Base-by-base conservation (phyloP, 495 filamentous ascomycete genomes). In the Tuber brumale region DNA sequence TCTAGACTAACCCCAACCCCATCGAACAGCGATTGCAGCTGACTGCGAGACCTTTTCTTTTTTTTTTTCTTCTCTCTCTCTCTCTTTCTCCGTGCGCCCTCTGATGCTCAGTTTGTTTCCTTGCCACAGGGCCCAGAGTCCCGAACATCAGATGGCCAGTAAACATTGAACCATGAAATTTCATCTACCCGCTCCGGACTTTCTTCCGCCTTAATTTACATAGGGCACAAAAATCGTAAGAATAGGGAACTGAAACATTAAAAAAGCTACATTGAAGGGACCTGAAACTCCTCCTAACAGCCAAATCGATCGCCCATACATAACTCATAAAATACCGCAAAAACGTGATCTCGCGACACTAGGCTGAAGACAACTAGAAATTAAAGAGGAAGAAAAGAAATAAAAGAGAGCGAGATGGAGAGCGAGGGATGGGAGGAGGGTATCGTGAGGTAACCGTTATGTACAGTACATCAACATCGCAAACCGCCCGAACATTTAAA, bases 171-270 rank as follows among this genome's bases (percentile, higher is more conserved):
- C 27, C 27, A 66, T 66, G 57, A 35, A 31, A 66, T 35, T 66
- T 66, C 27, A 66, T 66, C 57, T 66, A 66, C 57, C 57, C 27
- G 57, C 57, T 66, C 14, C 57, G 57, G 57, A 66, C 57, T 66
- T 66, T 35, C 57, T 35, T 66, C 57, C 57, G 57, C 6, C 57
- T 66, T 66, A 66, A 66, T 66, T 3, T 66, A 66, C 57, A 66
- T 66, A 66, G 57, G 57, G 57, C 27, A 35, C 12, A 66, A 35
- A 18, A 66, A 66, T 35, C 57, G 57, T 19, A 66, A 35, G 57
- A 35, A 27, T 19, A 35, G 31, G 27, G 14, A 66, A 66, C 57
- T 66, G 57, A 35, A 66, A 66, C 57, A 66, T 66, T 66, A 66
- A 8, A 19, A 66, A 66, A 35, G 31, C 57, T 3, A 7, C 27